Conservation (phyloP, 73 alveolate genomes). For the Paramecium tetraurelia region DNA sequence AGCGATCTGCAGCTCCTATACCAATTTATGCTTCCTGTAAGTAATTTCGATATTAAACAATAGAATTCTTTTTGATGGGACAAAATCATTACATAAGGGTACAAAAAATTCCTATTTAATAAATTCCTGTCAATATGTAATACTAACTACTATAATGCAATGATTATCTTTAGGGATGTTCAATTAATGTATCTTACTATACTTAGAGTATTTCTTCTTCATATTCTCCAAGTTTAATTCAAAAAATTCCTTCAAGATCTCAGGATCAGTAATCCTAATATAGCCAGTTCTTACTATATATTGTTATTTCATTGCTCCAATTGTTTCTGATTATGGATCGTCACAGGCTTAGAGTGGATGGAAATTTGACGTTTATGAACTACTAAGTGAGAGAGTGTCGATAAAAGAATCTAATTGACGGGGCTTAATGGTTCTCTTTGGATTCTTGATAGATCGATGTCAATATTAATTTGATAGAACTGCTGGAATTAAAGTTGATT, state of each 20-base stretch:
- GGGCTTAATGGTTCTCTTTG: not conserved
- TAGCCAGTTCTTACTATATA: not conserved
- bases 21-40: not conserved
- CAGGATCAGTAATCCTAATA: not conserved
- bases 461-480: conserved; percentile 52
- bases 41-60: not conserved
- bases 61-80: not conserved
- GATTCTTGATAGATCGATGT: not conserved
- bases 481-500: not conserved
- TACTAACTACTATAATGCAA: no score
- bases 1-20: not conserved
- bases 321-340: not conserved
- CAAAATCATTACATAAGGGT: not conserved
- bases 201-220: not conserved
- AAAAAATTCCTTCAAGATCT: not conserved
- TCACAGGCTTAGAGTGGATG: not conserved
- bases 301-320: not conserved
- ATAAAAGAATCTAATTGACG: not conserved
- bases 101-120: not conserved
- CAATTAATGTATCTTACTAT: not conserved
- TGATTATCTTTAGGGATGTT: conserved; percentile 14
- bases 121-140: no score
- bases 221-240: not conserved
- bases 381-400: not conserved
- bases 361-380: not conserved